Conservation (phyloP, 1,139 yeast genomes). For the Yamadazyma sp. region DNA sequence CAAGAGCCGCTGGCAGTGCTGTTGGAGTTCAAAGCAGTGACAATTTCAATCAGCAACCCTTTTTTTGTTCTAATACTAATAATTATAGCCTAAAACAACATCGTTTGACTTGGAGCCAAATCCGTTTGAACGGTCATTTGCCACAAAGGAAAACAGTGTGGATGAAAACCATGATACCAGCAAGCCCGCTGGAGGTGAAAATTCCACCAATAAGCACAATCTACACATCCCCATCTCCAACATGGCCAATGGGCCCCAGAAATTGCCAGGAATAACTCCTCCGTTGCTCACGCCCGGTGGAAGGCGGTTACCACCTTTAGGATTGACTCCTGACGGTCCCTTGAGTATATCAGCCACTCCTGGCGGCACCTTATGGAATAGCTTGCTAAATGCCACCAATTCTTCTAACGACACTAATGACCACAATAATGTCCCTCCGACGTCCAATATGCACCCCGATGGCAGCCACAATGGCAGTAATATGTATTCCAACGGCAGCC, state of each 20-base stretch:
- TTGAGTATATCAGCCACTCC: conserved; percentile 46
- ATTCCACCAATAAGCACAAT: conserved; percentile 28
- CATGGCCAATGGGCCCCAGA: conserved; percentile 20
- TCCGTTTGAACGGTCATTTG: conserved; percentile 94
- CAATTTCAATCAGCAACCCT: too few relatives aligned
- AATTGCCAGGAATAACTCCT: conserved; percentile 50
- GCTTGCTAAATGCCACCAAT: conserved; percentile 42
- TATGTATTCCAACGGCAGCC: neutral
- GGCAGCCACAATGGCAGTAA: conserved; percentile 1
- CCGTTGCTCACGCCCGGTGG: conserved; percentile 63
- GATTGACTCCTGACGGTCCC: conserved; percentile 37
- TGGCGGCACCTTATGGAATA: conserved; percentile 46
- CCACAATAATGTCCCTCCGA: neutral
- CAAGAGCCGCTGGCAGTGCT: neutral
- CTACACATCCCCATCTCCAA: conserved; percentile 35
- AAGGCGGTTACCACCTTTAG: conserved; percentile 58
- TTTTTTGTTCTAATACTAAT: conserved; percentile 7
- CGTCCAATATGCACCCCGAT: neutral
- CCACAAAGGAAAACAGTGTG: conserved; percentile 43
- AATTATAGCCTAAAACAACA: conserved; percentile 39
- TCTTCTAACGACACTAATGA: conserved; percentile 8
- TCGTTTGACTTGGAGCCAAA: conserved; percentile 84
- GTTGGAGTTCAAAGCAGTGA: too few relatives aligned
- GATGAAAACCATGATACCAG: conserved; percentile 8
- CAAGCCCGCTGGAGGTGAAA: neutral